These are phyloP conservation scores for Trypanosoma avium DNA, from an alignment of 208 protist species.

Conservation along the genomic window DNA sequence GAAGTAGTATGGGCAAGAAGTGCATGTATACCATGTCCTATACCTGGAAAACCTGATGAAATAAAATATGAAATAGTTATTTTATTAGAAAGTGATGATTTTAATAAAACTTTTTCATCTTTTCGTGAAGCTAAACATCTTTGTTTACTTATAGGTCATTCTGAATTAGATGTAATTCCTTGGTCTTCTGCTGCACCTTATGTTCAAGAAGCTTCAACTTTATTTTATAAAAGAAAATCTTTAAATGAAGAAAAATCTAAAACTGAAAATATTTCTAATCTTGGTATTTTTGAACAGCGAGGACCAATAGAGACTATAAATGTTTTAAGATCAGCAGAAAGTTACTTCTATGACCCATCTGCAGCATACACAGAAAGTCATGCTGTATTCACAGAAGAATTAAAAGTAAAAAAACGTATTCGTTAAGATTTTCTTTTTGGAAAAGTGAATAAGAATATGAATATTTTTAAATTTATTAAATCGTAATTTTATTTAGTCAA, in stretches of 20 bases:
- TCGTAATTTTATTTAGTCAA: conserved; percentile 18
- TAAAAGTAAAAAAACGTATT: conserved; percentile 49
- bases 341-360: conserved; percentile 76
- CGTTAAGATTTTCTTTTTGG: not conserved
- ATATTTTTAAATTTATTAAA: conserved; percentile 2
- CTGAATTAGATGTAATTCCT: conserved; percentile 73
- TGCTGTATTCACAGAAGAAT: conserved; percentile 81
- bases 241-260: conserved; percentile 12
- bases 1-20: conserved; percentile 65
- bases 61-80: conserved; percentile 69
- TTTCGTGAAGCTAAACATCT: conserved; percentile 61
- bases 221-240: conserved; percentile 58
- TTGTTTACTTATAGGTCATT: conserved; percentile 78
- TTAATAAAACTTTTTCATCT: conserved; percentile 45
- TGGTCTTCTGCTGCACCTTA: conserved; percentile 54
- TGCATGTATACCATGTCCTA: conserved; percentile 68
- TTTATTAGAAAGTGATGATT: conserved; percentile 66
- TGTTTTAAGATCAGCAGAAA: conserved; percentile 59
- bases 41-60: conserved; percentile 51
- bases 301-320: conserved; percentile 51
- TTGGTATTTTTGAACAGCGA: conserved; percentile 52
- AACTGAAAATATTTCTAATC: not conserved
- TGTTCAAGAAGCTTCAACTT: conserved; percentile 55
- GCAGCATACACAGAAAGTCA: conserved; percentile 83
- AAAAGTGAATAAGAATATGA: not conserved